phyloP scores from a whole-genome alignment of 2,329 filamentous ascomycete species.

The Cladosporium sp. region DNA sequence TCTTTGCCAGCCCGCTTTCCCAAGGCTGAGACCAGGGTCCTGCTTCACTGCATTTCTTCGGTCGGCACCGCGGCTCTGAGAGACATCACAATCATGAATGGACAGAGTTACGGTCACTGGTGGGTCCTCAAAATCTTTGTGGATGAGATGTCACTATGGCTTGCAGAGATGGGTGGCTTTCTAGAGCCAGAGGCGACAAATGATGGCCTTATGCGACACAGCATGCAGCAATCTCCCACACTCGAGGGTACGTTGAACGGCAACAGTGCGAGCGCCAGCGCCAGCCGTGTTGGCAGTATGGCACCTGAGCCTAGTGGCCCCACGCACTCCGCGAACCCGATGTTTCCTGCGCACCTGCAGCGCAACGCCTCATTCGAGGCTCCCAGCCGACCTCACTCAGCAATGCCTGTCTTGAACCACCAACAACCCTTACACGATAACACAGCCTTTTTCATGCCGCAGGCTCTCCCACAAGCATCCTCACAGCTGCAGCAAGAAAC shows the following conservation, averaged over 20 bases:
- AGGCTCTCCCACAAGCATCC: constrained; percentile 14
- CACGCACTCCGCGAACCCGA: constrained; percentile 16
- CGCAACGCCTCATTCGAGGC: constrained; percentile 6
- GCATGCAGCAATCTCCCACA: constrained; percentile 17
- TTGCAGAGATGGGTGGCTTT: constrained; percentile 87
- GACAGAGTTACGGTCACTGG: constrained; percentile 82
- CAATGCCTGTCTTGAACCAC: constrained; percentile 6
- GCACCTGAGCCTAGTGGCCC: constrained; percentile 22
- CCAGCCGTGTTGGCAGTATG: constrained; percentile 32
- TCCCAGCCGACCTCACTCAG: neutral
- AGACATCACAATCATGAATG: constrained; percentile 73
- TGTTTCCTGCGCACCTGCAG: constrained; percentile 9
- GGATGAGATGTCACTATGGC: constrained; percentile 88
- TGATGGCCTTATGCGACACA: neutral
- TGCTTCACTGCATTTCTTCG: constrained; percentile 72
- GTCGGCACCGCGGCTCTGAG: constrained; percentile 73
- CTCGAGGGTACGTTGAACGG: constrained; percentile 15
- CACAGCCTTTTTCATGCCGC: constrained; percentile 17
- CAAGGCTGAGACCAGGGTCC: constrained; percentile 65
- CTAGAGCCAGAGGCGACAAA: constrained; percentile 47
- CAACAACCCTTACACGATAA: constrained; percentile 7
- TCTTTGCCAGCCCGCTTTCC: constrained; percentile 68
- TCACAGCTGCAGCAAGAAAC: constrained; percentile 21
- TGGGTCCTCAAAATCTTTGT: constrained; percentile 95
- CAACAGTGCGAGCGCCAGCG: constrained; percentile 26